A percentile compares a stretch with the other conserved stretches of the same genome.
Conservation (phyloP, 768 basidiomycete species). For the Trametes cubensis region DNA sequence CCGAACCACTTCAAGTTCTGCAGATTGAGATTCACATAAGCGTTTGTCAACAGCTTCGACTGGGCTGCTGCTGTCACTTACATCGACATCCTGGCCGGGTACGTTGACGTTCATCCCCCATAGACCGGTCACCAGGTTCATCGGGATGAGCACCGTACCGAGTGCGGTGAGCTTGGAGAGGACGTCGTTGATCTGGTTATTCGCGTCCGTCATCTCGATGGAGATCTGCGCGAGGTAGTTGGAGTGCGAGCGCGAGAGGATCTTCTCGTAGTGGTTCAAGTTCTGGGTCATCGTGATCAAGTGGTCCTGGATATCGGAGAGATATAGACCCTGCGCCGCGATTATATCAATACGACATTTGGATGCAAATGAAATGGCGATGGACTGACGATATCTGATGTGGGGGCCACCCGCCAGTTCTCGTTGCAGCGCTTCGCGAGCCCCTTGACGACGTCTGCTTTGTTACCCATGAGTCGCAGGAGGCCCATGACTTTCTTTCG, state of each 20-base stretch:
- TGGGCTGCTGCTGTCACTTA: conserved; percentile 26
- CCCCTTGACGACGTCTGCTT: conserved; percentile 99
- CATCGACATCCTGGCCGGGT: conserved; percentile 72
- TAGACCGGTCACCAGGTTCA: conserved; percentile 94
- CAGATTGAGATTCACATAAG: not conserved
- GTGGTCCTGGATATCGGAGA: conserved; percentile 97
- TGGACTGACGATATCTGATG: conserved; percentile 84
- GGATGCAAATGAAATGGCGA: not conserved
- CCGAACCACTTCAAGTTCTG: conserved; percentile 59
- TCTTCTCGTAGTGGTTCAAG: conserved; percentile 99
- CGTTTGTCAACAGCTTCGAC: not conserved
- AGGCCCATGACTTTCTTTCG: conserved; percentile 99
- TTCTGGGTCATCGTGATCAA: conserved; percentile 99
- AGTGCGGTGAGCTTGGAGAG: conserved; percentile 95
- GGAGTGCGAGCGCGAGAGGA: conserved; percentile 96
- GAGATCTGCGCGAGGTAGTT: conserved; percentile 99
- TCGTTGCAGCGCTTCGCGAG: conserved; percentile 98
- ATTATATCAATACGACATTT: conserved; percentile 1
- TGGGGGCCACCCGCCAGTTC: conserved; percentile 98
- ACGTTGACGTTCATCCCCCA: conserved; percentile 99
- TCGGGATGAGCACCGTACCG: conserved; percentile 95
- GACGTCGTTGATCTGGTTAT: conserved; percentile 99
- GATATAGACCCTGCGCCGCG: conserved; percentile 75
- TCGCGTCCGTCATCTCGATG: conserved; percentile 99
- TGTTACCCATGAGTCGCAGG: conserved; percentile 95